These are phyloP conservation scores for Podospora sp. DNA, from an alignment of 495 filamentous ascomycete genomes.

Conservation along the genomic window DNA sequence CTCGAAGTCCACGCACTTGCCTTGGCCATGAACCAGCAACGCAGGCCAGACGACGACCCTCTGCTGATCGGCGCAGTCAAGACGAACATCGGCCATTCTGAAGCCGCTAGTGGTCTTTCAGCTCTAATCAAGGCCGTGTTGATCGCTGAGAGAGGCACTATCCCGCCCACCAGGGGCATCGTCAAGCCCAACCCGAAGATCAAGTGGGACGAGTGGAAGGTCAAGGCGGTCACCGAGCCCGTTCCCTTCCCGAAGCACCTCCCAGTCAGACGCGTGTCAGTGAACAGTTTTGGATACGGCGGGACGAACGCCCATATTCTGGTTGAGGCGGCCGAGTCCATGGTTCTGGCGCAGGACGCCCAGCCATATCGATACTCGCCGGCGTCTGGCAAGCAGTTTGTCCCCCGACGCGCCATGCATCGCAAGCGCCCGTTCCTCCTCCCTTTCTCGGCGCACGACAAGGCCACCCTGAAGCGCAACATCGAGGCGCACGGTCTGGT, in stretches of 20 bases:
- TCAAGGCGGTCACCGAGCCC: constrained; percentile 20
- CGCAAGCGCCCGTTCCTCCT: constrained; percentile 26
- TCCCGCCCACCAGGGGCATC: constrained; percentile 42
- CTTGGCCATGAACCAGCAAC: neutral
- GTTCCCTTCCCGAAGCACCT: constrained; percentile 26
- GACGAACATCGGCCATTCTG: constrained; percentile 54
- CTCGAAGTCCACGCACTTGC: constrained; percentile 40
- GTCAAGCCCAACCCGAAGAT: constrained; percentile 49
- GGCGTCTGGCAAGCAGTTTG: neutral
- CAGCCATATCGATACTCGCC: neutral
- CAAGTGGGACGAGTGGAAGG: constrained; percentile 27
- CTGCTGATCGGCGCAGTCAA: constrained; percentile 42
- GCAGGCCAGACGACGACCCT: neutral
- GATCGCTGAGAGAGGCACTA: constrained; percentile 49
- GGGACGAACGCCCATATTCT: constrained; percentile 46
- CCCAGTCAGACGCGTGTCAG: constrained; percentile 36
- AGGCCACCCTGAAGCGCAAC: constrained; percentile 33
- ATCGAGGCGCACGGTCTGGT: constrained; percentile 30
- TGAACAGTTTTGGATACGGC: constrained; percentile 47
- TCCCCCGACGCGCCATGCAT: neutral
- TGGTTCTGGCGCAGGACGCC: neutral
- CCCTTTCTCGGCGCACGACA: constrained; percentile 37
- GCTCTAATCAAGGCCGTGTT: constrained; percentile 55
- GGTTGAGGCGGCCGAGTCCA: constrained; percentile 20
- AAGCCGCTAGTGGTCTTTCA: constrained; percentile 52